These are phyloP conservation scores for Magnusiomyces tetraspermus DNA, from an alignment of 1,139 yeast genomes.

Conservation along the genomic window DNA sequence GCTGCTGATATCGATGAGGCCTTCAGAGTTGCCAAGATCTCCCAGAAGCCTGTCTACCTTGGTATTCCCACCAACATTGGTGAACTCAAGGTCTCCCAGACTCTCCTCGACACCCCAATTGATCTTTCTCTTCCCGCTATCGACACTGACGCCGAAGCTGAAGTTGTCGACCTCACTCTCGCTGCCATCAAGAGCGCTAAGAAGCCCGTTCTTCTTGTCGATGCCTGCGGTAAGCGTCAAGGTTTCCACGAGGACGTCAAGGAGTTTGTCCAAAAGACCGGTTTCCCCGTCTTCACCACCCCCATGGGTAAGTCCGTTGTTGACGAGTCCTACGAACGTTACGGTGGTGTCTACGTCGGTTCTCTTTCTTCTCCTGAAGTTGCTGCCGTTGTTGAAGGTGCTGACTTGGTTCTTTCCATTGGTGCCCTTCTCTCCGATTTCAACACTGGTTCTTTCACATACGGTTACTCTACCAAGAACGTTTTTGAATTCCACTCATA, in stretches of 20 bases:
- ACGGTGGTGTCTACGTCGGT: conserved; percentile 84
- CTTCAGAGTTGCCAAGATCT: conserved; percentile 58
- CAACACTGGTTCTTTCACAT: conserved; percentile 84
- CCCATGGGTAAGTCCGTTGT: conserved; percentile 86
- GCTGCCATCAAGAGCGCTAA: conserved; percentile 46
- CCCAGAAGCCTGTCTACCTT: conserved; percentile 75
- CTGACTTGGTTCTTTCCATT: conserved; percentile 68
- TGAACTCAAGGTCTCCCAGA: conserved; percentile 50
- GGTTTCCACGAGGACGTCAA: conserved; percentile 53
- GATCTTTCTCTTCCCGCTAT: conserved; percentile 53
- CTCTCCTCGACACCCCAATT: conserved; percentile 51
- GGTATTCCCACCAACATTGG: conserved; percentile 79
- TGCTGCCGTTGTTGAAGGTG: conserved; percentile 61
- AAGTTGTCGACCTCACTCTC: conserved; percentile 52
- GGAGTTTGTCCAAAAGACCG: conserved; percentile 55
- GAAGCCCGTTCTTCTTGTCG: conserved; percentile 69
- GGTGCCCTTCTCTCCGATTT: conserved; percentile 82
- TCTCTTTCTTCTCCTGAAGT: conserved; percentile 67
- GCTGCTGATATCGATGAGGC: conserved; percentile 65
- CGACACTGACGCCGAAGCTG: conserved; percentile 61
- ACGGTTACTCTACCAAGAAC: conserved; percentile 69
- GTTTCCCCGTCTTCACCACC: conserved; percentile 76
- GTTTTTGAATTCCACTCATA: conserved; percentile 86
- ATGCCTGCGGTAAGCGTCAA: conserved; percentile 82
- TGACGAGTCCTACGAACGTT: conserved; percentile 65